Evolutionary conservation across 495 filamentous ascomycete genomes (phyloP), one percentile per base, ranked within the genome.

Genomic region (Aspergillus cristatus): DNA sequence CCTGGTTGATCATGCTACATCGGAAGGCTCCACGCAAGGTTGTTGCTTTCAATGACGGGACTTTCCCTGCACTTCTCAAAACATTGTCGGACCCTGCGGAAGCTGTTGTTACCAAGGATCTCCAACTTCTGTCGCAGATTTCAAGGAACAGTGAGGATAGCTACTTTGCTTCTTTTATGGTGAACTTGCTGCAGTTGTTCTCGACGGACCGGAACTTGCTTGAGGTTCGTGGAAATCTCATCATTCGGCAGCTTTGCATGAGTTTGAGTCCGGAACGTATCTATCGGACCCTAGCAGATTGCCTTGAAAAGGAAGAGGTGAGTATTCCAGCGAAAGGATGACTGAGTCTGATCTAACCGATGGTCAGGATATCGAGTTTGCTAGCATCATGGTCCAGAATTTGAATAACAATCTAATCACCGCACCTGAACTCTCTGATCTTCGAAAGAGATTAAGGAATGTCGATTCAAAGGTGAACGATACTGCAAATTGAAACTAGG

Each of bases 361-460:
- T n/a, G n/a, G n/a, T n/a, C n/a, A 78, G 67, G 91, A 99, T 54
- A 72, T 96, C 22, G 93, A 97, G 55, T 99, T 99, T 59, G 88
- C 93, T 13, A 95, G 89, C 46, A 99, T 97, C 48, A 99, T 99
- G 93, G 87, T 99, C 17, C 93, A 97, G 53, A 96, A 97, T 57
- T 70, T 99, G 31, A 99, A 99, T 62, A 99, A 99, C 51, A 99
- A 97, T 47, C 74, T 99, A 14, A 97, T 97, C 46, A 99, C 93
- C 8, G 93, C 93, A 0, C 93, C 93, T 0, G 88, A 99, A 53
- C 70, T 99, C 22, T 78, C 86, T 0, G 93, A 95, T 35, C 67
- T 99, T 31, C 75, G 93, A 32, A 95, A 94, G 57, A 72, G 91
- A 14, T 68, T 99, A 33, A 74, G 90, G 18, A 97, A 91, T 53